phyloP scores from a whole-genome alignment of 2,329 filamentous ascomycete genomes.

The Aspergillus quadricinctus region DNA sequence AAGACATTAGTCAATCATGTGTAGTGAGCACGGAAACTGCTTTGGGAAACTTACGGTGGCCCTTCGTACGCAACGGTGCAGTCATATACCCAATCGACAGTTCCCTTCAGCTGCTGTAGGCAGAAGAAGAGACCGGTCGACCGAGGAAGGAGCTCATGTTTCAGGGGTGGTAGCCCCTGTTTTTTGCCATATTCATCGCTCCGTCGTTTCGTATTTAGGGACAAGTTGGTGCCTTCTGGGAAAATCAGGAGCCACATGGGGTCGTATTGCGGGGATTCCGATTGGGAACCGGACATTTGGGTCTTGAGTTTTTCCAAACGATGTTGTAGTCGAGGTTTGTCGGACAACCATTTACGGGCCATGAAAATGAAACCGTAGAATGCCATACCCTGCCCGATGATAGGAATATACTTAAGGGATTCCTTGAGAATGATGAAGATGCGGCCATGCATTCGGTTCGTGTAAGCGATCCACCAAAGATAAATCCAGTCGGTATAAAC shows the following conservation, averaged over 20 bases:
- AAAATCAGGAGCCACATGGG: constrained; percentile 67
- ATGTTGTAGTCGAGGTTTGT: constrained; percentile 56
- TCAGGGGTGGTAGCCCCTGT: constrained; percentile 53
- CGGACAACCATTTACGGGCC: constrained; percentile 58
- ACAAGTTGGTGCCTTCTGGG: constrained; percentile 62
- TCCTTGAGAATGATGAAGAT: constrained; percentile 66
- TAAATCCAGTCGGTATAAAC: constrained; percentile 68
- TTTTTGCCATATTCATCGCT: constrained; percentile 57
- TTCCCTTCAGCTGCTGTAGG: constrained; percentile 54
- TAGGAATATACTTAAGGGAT: constrained; percentile 58
- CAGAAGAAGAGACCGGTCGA: constrained; percentile 60
- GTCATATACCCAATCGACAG: constrained; percentile 62
- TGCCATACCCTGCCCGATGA: constrained; percentile 60
- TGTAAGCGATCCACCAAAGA: constrained; percentile 65
- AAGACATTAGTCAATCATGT: constrained; percentile 2
- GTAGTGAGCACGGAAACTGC: neutral
- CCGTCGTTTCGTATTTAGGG: constrained; percentile 50
- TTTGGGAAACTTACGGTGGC: constrained; percentile 64
- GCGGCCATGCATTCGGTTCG: constrained; percentile 60
- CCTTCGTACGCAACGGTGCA: constrained; percentile 96
- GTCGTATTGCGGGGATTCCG: constrained; percentile 45
- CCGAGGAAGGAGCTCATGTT: constrained; percentile 57
- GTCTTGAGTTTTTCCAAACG: constrained; percentile 55
- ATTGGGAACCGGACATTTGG: constrained; percentile 45
- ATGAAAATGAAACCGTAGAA: constrained; percentile 66